Evolutionary conservation across 2,329 filamentous ascomycete genomes (phyloP), one percentile per base, ranked within the genome.

Genomic region (Pleoardoris graminearum): DNA sequence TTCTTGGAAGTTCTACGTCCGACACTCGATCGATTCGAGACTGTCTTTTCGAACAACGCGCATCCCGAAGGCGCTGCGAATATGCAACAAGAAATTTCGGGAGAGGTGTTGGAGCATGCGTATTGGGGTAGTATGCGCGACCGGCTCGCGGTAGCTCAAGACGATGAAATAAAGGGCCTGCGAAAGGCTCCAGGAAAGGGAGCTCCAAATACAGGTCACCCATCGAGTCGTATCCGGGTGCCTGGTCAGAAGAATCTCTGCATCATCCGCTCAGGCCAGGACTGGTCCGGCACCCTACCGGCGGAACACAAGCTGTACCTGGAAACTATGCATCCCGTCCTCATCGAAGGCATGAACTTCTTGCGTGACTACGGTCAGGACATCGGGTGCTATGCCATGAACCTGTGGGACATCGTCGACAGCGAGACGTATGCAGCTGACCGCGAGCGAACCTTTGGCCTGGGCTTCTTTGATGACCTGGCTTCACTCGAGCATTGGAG

Each of bases 61-160:
- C 59, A 68, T 1, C 68, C 69, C 4, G 76, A 79, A 52, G 77
- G 77, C 11, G 73, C 69, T 7, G 75, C 73, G 6, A 62, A 76
- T 52, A 73, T 79, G 75, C 58, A 71, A 4, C 67, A 71, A 4
- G 53, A 54, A 2, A 62, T 76, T 4, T 74, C 69, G 16, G 74
- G 73, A 0, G 65, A 68, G 25, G 63, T 80, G 14, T 57, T 67
- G 32, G 74, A 79, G 59, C 77, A 79, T 55, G 74, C 68, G 1
- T 79, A 79, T 56, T 79, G 76, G 75, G 77, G 76, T 2, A 77
- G 75, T 57, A 77, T 78, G 76, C 69, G 76, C 12, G 76, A 79
- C 54, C 70, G 77, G 4, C 51, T 79, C 12, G 66, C 77, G 3
- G 60, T 62, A 2, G 63, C 71, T 5, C 77, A 79, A 56, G 71